Evolutionary conservation across 2,329 filamentous ascomycete species (phyloP).

Genomic region (Alternaria metachromatica): DNA sequence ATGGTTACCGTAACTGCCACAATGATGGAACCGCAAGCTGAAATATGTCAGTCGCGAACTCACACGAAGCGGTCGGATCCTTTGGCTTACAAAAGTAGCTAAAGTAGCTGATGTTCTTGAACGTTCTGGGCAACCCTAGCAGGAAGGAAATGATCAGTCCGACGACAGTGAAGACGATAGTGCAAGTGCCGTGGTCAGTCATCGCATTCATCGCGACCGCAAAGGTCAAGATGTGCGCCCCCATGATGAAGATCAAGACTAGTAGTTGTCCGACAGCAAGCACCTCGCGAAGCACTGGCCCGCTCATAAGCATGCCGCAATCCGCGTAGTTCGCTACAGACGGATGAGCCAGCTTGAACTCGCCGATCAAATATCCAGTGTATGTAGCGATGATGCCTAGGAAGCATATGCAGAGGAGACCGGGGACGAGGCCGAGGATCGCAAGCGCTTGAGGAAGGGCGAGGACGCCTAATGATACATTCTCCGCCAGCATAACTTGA

Average conservation of each 20-base stretch:
- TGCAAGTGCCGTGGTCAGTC: conserved; percentile 67
- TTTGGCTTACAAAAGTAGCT: conserved; percentile 62
- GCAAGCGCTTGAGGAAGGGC: conserved; percentile 62
- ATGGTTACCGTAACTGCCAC: conserved; percentile 71
- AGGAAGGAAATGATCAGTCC: conserved; percentile 65
- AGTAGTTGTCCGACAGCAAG: conserved; percentile 67
- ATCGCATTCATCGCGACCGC: conserved; percentile 72
- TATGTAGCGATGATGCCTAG: conserved; percentile 65
- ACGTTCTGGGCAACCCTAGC: conserved; percentile 66
- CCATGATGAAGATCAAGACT: conserved; percentile 72
- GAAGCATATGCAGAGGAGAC: conserved; percentile 60
- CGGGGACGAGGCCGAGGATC: conserved; percentile 60
- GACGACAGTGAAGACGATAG: conserved; percentile 68
- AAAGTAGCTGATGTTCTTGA: conserved; percentile 67
- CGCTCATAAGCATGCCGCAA: conserved; percentile 67
- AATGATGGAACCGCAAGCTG: conserved; percentile 69
- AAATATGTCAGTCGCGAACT: conserved; percentile 20
- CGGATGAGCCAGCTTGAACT: conserved; percentile 64
- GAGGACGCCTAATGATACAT: conserved; percentile 63
- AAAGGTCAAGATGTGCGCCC: conserved; percentile 74
- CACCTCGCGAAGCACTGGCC: conserved; percentile 66
- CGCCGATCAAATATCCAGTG: conserved; percentile 66
- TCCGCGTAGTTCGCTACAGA: conserved; percentile 72
- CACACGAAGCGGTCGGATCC: background rate
- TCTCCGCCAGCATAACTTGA: conserved; percentile 65